phyloP scores from a whole-genome alignment of 2,329 filamentous ascomycete species.

The Claviceps arundinis region DNA sequence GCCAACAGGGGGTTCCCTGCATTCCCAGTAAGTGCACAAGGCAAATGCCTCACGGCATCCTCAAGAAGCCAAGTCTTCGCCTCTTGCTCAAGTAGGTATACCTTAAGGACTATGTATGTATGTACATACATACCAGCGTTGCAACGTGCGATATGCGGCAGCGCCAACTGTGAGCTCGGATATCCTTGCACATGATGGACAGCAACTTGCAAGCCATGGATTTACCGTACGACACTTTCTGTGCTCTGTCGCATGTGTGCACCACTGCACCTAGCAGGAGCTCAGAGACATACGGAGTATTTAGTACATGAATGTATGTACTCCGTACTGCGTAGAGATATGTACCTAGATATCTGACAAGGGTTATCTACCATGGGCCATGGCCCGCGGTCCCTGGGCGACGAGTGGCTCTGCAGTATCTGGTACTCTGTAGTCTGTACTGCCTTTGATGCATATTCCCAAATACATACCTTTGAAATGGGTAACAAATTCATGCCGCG shows the following conservation, averaged over 20 bases:
- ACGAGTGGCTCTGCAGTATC: too few species aligned
- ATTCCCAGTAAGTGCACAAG: background rate
- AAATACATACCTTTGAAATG: background rate
- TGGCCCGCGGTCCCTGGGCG: too few species aligned
- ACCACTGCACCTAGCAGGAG: background rate
- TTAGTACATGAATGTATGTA: too few species aligned
- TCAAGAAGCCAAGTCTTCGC: background rate
- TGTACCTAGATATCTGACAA: too few species aligned
- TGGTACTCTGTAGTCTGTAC: background rate
- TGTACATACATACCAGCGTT: background rate
- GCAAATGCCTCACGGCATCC: background rate
- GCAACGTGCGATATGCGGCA: background rate
- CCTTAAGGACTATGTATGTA: background rate
- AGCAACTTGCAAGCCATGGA: background rate
- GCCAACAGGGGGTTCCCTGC: conserved; percentile 4
- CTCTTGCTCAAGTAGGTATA: background rate
- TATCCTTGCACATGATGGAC: background rate
- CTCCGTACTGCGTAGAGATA: too few species aligned
- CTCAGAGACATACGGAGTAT: too few species aligned
- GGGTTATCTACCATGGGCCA: too few species aligned
- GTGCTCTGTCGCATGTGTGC: background rate
- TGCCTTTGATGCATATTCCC: background rate
- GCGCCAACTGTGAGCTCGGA: background rate
- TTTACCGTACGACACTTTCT: background rate
- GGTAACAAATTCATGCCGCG: background rate